These are phyloP conservation scores for Wickerhamomyces sp. DNA, from an alignment of 1,139 yeast species.

Conservation along the genomic window DNA sequence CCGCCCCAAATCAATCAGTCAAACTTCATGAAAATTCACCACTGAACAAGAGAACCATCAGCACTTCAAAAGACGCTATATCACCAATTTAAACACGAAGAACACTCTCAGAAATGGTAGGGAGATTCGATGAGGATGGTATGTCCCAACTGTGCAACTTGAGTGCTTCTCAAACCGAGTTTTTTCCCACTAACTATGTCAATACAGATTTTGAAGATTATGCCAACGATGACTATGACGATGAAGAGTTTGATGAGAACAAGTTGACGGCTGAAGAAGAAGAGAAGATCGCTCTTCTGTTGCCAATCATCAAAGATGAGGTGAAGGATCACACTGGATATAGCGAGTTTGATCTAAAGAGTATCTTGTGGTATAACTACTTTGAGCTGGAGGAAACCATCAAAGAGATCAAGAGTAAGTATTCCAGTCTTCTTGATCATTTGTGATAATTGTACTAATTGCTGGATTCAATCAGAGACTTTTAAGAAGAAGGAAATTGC, in stretches of 20 bases:
- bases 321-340: slow-evolving; percentile 39
- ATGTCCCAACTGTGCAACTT: slow-evolving; percentile 1
- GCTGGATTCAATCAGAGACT: slow-evolving; percentile 6
- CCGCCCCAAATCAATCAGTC: too few species aligned
- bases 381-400: slow-evolving; percentile 52
- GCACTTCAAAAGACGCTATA: too few species aligned
- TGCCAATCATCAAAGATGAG: slow-evolving; percentile 37
- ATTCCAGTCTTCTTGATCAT: too few species aligned
- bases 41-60: too few species aligned
- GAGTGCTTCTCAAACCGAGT: not conserved
- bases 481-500: slow-evolving; percentile 12
- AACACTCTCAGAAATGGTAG: slow-evolving; percentile 16
- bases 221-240: slow-evolving; percentile 22
- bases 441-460: too few species aligned
- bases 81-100: not conserved
- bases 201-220: slow-evolving; percentile 22
- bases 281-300: slow-evolving; percentile 37
- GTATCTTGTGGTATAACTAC: slow-evolving; percentile 56
- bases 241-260: slow-evolving; percentile 17
- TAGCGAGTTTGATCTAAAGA: slow-evolving; percentile 50
- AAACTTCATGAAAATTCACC: too few species aligned
- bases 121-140: slow-evolving; percentile 22
- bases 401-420: slow-evolving; percentile 43
- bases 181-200: not conserved
- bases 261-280: slow-evolving; percentile 51